Evolutionary conservation across 768 basidiomycete genomes (phyloP).

Genomic region (Leucogyrophana mollusca): DNA sequence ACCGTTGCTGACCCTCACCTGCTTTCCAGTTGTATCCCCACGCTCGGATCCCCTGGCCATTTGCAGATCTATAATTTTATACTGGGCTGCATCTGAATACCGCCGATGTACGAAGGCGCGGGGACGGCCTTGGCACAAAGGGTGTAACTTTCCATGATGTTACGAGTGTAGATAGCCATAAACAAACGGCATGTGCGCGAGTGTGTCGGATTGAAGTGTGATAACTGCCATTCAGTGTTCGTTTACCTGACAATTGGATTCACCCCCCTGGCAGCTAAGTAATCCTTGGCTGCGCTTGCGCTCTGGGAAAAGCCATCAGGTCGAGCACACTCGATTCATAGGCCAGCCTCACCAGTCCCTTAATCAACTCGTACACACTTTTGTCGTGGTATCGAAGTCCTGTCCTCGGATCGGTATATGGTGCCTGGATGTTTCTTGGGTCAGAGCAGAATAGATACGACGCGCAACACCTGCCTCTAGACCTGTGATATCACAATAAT

Average conservation of each 20-base stretch:
- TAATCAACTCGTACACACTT: conserved; percentile 82
- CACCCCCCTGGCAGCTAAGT: conserved; percentile 57
- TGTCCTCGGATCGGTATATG: conserved; percentile 81
- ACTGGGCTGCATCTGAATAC: no score
- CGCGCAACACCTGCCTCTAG: conserved; percentile 52
- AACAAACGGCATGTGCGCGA: no score
- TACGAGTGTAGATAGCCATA: no score
- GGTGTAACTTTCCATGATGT: no score
- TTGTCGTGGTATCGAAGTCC: conserved; percentile 83
- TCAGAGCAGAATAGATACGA: not conserved
- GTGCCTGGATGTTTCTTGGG: conserved; percentile 49
- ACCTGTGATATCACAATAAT: conserved; percentile 86
- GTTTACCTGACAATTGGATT: conserved; percentile 48
- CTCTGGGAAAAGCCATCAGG: conserved; percentile 44
- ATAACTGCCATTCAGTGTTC: conserved; percentile 9
- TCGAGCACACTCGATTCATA: no score
- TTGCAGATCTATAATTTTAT: no score
- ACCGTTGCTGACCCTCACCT: no score
- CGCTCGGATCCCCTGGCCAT: no score
- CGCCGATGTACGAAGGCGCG: no score
- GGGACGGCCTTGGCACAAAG: no score
- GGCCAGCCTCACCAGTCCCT: conserved; percentile 68
- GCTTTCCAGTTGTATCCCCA: no score
- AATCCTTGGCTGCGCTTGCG: conserved; percentile 70
- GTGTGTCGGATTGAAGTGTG: conserved; percentile 32